Evolutionary conservation across 371 early-diverging fungal species (phyloP), one percentile per base, ranked within the genome.

Genomic region (Rhizopus microsporus): DNA sequence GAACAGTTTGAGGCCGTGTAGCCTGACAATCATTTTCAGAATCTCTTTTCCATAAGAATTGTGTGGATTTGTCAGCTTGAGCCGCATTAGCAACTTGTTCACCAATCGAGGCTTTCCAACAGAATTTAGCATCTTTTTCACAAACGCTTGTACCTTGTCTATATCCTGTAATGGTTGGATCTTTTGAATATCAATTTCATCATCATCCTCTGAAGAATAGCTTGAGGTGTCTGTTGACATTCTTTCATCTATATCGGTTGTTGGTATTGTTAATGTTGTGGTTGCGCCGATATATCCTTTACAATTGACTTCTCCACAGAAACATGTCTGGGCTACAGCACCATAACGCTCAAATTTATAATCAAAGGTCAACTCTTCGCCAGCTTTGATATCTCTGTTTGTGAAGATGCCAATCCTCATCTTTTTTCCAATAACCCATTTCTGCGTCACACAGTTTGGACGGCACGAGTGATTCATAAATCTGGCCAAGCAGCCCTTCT

Each of bases 401-500:
- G 93, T 84, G 53, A 93, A 95, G 7, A 93, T 86, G 46, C 94
- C 92, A 61, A 92, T 87, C 43, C 92, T 81, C 51, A 87, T 77
- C 34, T 82, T 78, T 7, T 82, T 78, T 6, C 85, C 88, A 33
- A 92, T 86, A 44, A 90, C 87, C 93, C 93, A 93, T 60, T 92
- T 92, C 53, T 89, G 88, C 49, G 90, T 69, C 30, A 81, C 83
- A 64, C 93, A 89, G 68, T 96, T 96, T 8, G 96, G 94, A 51
- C 82, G 82, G 68, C 96, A 96, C 42, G 87, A 87, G 65, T 96
- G 96, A 67, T 96, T 96, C 60, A 95, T 88, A 64, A 93, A 96
- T 49, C 96, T 78, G 17, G 95, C 92, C 9, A 90, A 70, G 55
- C 89, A 89, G 10, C 96, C 96, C 46, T 79, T 84, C 51, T 86